Conservation (phyloP, 306 rosid genomes). For the Sicyos edulis region DNA sequence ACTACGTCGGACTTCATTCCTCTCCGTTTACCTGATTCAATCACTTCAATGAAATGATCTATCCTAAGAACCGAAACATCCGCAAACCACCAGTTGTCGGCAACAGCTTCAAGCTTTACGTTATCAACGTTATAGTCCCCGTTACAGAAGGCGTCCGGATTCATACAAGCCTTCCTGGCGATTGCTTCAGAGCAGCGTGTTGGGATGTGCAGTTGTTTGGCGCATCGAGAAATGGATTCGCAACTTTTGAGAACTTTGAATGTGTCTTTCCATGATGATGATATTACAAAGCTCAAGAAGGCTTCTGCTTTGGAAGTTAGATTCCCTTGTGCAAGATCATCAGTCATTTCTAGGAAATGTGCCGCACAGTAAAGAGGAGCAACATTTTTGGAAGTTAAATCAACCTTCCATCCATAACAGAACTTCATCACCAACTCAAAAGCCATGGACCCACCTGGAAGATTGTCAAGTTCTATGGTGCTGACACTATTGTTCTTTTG, state of each 20-base stretch:
- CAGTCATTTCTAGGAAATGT: slow-evolving; percentile 73
- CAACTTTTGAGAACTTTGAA: slow-evolving; percentile 55
- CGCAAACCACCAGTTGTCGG: slow-evolving; percentile 66
- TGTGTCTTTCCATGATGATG: slow-evolving; percentile 75
- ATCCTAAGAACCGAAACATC: slow-evolving; percentile 49
- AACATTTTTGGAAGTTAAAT: slow-evolving; percentile 47
- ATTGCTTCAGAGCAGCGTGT: slow-evolving; percentile 56
- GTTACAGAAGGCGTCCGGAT: slow-evolving; percentile 31
- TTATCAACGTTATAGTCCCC: slow-evolving; percentile 19
- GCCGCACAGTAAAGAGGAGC: slow-evolving; percentile 61
- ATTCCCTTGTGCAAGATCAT: slow-evolving; percentile 56
- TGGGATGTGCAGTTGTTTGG: slow-evolving; percentile 46
- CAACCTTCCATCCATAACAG: slow-evolving; percentile 76
- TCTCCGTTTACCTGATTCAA: slow-evolving; percentile 40
- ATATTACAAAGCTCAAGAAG: slow-evolving; percentile 50
- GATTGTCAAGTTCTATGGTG: slow-evolving; percentile 43
- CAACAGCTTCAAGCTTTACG: slow-evolving; percentile 18
- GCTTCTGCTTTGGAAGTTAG: slow-evolving; percentile 58
- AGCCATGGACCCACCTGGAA: slow-evolving; percentile 60
- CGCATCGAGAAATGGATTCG: slow-evolving; percentile 58
- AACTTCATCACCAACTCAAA: slow-evolving; percentile 60
- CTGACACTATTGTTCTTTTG: slow-evolving; percentile 17
- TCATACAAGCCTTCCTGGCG: slow-evolving; percentile 57
- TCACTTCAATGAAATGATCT: slow-evolving; percentile 69
- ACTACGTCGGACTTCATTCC: slow-evolving; percentile 47